Evolutionary conservation across 2,329 filamentous ascomycete species (phyloP), one percentile per base, ranked within the genome.

Genomic region (Exophiala sp.): DNA sequence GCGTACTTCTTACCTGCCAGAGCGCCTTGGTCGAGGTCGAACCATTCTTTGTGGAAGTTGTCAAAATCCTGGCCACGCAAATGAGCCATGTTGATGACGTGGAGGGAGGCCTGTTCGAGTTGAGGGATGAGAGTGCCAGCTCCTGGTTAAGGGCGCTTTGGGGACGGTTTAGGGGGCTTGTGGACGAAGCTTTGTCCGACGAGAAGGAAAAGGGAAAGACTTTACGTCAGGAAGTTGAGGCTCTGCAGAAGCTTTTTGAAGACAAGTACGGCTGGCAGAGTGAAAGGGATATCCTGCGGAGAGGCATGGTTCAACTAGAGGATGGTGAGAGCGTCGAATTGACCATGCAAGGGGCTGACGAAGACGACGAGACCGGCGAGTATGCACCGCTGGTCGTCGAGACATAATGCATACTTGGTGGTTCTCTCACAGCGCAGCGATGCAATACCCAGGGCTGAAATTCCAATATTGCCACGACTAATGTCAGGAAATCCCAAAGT

Each of bases 311-410:
- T 24, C 73, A 79, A 55, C 61, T 83, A 46, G 80, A 83, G 62
- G 81, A 83, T 60, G 81, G 81, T 13, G 81, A 83, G 63, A 68
- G 73, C 55, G 74, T 83, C 2, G 78, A 81, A 57, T 70, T 83
- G 70, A 78, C 80, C 16, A 66, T 78, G 55, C 67, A 69, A 16
- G 73, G 69, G 11, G 66, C 68, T 32, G 79, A 81, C 38, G 77
- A 79, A 59, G 79, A 82, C 16, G 80, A 83, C 43, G 80, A 83
- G 64, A 75, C 72, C 10, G 81, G 81, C 9, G 80, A 84, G 58
- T 83, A 80, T 70, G 80, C 80, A 23, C 81, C 81, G 16, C 68
- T 76, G 30, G 65, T 84, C 24, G 79, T 84, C 16, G 77, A 60
- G 35, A 83, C 52, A 47, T 69, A 41, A 14, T n/a, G n/a, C n/a